Evolutionary conservation across 257 asterid species (phyloP).

Genomic region (Galeopsis tetrahit): DNA sequence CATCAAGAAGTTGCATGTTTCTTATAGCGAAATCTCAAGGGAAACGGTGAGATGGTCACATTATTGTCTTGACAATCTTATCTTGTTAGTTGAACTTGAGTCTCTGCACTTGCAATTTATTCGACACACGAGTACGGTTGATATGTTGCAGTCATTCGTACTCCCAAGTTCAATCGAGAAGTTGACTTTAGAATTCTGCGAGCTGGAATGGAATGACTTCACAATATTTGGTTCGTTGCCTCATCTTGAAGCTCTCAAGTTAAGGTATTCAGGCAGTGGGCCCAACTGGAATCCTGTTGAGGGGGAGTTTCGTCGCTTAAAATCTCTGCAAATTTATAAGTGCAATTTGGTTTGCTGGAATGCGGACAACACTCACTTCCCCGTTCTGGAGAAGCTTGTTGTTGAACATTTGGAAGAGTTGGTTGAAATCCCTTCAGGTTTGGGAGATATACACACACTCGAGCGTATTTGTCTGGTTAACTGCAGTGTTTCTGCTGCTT

Average conservation of each 20-base stretch:
- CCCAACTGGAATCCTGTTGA: background rate
- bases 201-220: background rate
- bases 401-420: background rate
- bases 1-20: too few relatives aligned
- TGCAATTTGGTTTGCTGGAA: background rate
- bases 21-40: too few relatives aligned
- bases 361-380: background rate
- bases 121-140: background rate
- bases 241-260: slow-evolving; percentile 4
- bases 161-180: slow-evolving; percentile 2
- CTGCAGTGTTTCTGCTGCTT: background rate
- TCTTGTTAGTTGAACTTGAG: background rate
- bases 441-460: background rate
- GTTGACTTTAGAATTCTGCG: background rate
- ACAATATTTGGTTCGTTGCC: background rate
- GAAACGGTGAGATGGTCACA: background rate
- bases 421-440: background rate
- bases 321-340: background rate
- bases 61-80: background rate
- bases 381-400: background rate
- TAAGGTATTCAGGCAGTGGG: background rate
- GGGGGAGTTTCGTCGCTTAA: slow-evolving; percentile 1
- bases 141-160: background rate
- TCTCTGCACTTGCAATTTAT: background rate
- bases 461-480: background rate